Percentiles rank a stretch among this genome's conserved stretches.
Conservation (phyloP, 2,329 filamentous ascomycete species). For the Arthroderma sp. region DNA sequence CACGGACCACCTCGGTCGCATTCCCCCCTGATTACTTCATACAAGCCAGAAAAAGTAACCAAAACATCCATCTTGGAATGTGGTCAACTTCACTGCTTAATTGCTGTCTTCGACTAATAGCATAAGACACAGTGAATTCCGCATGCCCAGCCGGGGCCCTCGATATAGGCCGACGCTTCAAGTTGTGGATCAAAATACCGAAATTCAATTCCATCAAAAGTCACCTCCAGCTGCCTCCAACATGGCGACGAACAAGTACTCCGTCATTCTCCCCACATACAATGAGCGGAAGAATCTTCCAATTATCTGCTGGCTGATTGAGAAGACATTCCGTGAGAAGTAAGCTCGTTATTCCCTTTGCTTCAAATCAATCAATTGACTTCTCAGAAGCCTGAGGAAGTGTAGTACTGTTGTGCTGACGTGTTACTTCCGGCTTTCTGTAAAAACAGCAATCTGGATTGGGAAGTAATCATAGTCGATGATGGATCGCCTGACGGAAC, state of each 20-base stretch:
- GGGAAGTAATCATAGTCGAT: constrained; percentile 96
- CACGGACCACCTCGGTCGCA: constrained; percentile 6
- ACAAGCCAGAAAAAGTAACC: neutral
- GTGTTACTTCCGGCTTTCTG: neutral
- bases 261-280: constrained; percentile 93
- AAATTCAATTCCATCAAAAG: constrained; percentile 7
- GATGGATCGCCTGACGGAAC: constrained; percentile 96
- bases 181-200: constrained; percentile 12
- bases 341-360: constrained; percentile 31
- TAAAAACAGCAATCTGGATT: constrained; percentile 64
- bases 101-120: constrained; percentile 3
- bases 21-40: constrained; percentile 3
- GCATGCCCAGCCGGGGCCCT: constrained; percentile 13
- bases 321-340: constrained; percentile 82
- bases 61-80: neutral
- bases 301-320: constrained; percentile 86
- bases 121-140: constrained; percentile 9
- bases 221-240: constrained; percentile 2
- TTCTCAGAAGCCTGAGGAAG: no score
- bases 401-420: neutral
- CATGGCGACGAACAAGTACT: constrained; percentile 55
- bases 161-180: constrained; percentile 13
- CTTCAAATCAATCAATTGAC: no score
- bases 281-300: constrained; percentile 96
- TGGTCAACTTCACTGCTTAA: neutral